Base-by-base conservation (phyloP, 768 basidiomycete species). In the Roridomyces roridus region DNA sequence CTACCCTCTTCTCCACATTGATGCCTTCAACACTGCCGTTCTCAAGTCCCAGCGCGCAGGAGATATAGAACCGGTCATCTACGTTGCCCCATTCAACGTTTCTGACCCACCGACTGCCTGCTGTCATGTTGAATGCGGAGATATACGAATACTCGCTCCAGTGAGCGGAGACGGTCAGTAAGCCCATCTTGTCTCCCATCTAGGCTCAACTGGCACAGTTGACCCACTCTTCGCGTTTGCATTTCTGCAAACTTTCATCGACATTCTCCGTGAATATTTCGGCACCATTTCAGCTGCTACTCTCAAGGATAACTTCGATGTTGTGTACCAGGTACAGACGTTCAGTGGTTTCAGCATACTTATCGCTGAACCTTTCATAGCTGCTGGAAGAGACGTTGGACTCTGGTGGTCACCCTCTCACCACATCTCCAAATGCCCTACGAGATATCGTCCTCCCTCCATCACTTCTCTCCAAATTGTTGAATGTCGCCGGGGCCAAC, bases 351-450 rank as follows among this genome's bases (percentile, higher is more conserved):
- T 26, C 21, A 7, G n/a, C 6, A 23, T 51, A 11, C 45, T 18
- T n/a, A 36, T 20, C 41, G 34, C 52, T 52, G 60, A 37, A 49
- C 52, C 51, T 34, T 53, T 51, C 41, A 26, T 62, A 96, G 92
- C 84, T 98, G 17, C 81, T 97, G 26, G 96, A 96, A 74, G 96
- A 98, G 74, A 95, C 92, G n/a, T 76, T 98, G 24, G 95, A 96
- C 68, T 87, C 94, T 9, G 91, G 93, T 11, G 95, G 96, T 0
- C 89, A 95, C 68, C 95, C 95, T 0, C 78, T 96, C 34, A 97
- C 95, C 6, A 98, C 94, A 4, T 92, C 93, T 52, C 81, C 89
- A 3, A 96, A 93, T 66, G 88, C 92, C 18, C 80, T 98, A 2
- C 87, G 93, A 23, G 96, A 98, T 66, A 96, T 98, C 58, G 93